Evolutionary conservation across 257 asterid genomes (phyloP).

Genomic region (Jacaranda mimosifolia): DNA sequence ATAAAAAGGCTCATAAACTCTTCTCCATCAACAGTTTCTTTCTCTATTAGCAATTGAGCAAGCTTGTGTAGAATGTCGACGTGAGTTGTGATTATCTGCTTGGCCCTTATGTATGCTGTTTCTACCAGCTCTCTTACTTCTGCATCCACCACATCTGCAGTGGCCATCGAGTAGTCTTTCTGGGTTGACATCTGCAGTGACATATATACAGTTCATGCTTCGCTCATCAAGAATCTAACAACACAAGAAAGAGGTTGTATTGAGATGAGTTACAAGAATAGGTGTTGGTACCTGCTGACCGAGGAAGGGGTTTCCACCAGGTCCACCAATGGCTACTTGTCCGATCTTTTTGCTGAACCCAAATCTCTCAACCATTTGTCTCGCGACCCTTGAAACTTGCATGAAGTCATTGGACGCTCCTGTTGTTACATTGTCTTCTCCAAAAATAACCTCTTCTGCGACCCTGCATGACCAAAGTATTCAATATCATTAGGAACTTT

Average conservation of each 20-base stretch:
- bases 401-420: slow-evolving; percentile 98
- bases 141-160: slow-evolving; percentile 91
- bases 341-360: slow-evolving; percentile 98
- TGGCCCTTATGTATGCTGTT: slow-evolving; percentile 79
- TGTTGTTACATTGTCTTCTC: slow-evolving; percentile 89
- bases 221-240: background rate
- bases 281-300: slow-evolving; percentile 76
- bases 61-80: slow-evolving; percentile 92
- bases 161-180: slow-evolving; percentile 98
- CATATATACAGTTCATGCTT: background rate
- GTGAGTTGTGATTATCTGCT: slow-evolving; percentile 65
- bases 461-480: slow-evolving; percentile 55
- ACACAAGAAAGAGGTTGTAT: background rate
- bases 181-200: slow-evolving; percentile 61
- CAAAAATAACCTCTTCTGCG: slow-evolving; percentile 94
- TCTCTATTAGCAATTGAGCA: slow-evolving; percentile 84
- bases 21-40: slow-evolving; percentile 96
- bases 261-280: background rate
- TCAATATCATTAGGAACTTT: too few relatives aligned
- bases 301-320: slow-evolving; percentile 93
- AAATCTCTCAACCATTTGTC: slow-evolving; percentile 98
- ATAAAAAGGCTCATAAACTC: slow-evolving; percentile 99
- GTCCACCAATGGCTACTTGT: slow-evolving; percentile 93
- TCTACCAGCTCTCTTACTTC: slow-evolving; percentile 93
- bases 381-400: slow-evolving; percentile 98